Evolutionary conservation across 23 red algal genomes (phyloP).

Genomic region (Gracilaria gracilis): DNA sequence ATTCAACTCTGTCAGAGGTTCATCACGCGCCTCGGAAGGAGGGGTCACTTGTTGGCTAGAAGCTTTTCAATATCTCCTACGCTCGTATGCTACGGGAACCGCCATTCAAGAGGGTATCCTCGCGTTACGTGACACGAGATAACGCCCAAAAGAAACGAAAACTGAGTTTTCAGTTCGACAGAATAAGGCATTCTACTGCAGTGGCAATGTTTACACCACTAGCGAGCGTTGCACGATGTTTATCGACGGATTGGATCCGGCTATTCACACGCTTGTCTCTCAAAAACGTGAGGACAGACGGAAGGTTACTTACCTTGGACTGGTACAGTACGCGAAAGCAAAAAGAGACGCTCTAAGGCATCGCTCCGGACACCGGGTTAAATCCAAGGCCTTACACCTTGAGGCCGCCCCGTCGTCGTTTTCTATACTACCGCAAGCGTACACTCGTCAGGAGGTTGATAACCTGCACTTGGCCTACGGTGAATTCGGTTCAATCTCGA

Average conservation of each 20-base stretch:
- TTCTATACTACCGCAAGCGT: no score
- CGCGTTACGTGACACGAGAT: background rate
- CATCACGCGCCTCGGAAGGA: background rate
- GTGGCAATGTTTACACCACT: background rate
- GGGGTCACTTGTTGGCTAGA: background rate
- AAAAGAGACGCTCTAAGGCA: no score
- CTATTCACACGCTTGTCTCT: background rate
- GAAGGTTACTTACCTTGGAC: background rate
- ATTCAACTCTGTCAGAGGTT: background rate
- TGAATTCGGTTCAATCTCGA: no score
- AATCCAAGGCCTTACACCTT: no score
- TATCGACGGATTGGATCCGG: conserved; percentile 12
- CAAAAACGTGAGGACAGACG: background rate
- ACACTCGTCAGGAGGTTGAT: no score
- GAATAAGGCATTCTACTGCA: background rate
- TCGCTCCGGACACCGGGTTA: no score
- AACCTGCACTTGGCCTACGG: no score
- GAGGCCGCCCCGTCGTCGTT: no score
- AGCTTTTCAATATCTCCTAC: background rate
- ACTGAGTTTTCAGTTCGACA: background rate
- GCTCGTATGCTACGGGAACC: background rate
- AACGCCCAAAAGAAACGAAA: background rate
- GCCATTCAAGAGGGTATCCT: background rate
- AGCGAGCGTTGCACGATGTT: background rate
- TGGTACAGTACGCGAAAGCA: background rate